Conservation (phyloP, 768 basidiomycete species). For the Suillus weaverae region DNA sequence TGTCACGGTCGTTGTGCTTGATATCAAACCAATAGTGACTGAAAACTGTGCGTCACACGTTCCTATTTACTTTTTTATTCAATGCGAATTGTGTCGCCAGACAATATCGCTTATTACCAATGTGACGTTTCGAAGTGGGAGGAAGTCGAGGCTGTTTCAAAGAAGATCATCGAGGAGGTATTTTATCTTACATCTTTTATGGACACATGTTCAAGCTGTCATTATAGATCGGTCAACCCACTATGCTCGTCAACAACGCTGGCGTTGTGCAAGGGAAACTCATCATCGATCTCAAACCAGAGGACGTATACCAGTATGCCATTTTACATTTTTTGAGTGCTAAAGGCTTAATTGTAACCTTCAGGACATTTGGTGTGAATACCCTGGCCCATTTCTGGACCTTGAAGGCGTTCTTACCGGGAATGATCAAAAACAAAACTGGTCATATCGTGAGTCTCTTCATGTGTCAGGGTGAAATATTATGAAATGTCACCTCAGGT, state of each 20-base stretch:
- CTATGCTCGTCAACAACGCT: slow-evolving; percentile 92
- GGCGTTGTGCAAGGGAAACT: slow-evolving; percentile 91
- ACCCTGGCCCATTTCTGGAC: slow-evolving; percentile 89
- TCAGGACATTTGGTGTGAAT: slow-evolving; percentile 89
- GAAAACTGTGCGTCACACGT: slow-evolving; percentile 61
- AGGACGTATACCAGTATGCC: slow-evolving; percentile 77
- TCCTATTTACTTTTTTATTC: not conserved
- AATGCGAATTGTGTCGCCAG: slow-evolving; percentile 35
- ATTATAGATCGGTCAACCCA: slow-evolving; percentile 78
- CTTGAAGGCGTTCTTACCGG: slow-evolving; percentile 89
- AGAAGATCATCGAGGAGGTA: slow-evolving; percentile 78
- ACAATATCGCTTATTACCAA: slow-evolving; percentile 81
- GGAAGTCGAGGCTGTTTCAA: slow-evolving; percentile 75
- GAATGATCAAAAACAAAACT: slow-evolving; percentile 69
- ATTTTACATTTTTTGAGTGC: not conserved
- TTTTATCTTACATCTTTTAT: slow-evolving; percentile 9
- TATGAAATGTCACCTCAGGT: slow-evolving; percentile 46
- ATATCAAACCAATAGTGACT: slow-evolving; percentile 73
- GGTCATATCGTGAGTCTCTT: slow-evolving; percentile 79
- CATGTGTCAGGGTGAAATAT: slow-evolving; percentile 2
- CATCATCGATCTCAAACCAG: slow-evolving; percentile 72
- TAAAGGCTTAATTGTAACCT: not conserved
- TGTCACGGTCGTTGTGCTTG: slow-evolving; percentile 83
- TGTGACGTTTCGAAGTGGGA: slow-evolving; percentile 92
- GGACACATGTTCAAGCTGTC: slow-evolving; percentile 2